A percentile compares a stretch with the other conserved stretches of the same genome.
Evolutionary conservation across 2,329 filamentous ascomycete species (phyloP).

Genomic region (Venturia aucupariae): DNA sequence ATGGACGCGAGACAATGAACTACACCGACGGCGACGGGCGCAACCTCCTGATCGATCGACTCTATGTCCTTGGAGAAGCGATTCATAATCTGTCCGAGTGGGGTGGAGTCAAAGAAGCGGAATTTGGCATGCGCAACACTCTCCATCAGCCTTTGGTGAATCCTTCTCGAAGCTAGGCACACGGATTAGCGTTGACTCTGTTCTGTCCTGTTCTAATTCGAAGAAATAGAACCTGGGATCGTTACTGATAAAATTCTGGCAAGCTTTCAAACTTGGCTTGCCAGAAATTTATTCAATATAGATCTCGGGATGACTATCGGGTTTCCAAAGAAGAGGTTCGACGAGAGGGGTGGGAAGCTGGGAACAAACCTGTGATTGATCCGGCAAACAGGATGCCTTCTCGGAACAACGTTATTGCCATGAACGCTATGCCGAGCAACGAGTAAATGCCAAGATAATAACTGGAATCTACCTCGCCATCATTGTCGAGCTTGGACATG

Average conservation of each 20-base stretch:
- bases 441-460: conserved; percentile 85
- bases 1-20: conserved; percentile 60
- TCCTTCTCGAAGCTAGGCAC: conserved; percentile 61
- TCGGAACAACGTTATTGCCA: conserved; percentile 69
- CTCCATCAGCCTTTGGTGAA: conserved; percentile 71
- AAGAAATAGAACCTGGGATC: background rate
- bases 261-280: background rate
- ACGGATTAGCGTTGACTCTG: background rate
- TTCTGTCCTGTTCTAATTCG: too few relatives aligned
- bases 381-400: conserved; percentile 89
- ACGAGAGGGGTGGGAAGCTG: background rate
- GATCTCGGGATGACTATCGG: background rate
- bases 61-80: conserved; percentile 97
- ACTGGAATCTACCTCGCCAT: conserved; percentile 59
- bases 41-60: conserved; percentile 89
- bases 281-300: background rate
- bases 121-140: conserved; percentile 83
- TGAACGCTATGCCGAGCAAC: conserved; percentile 65
- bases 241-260: background rate
- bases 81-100: conserved; percentile 94
- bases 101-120: conserved; percentile 95
- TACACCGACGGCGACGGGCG: conserved; percentile 75
- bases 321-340: too few relatives aligned
- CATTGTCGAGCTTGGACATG: conserved; percentile 13
- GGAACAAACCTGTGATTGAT: conserved; percentile 50